Evolutionary conservation across 345 rosid species (phyloP).

Genomic region (Rhodamnia rubescens): DNA sequence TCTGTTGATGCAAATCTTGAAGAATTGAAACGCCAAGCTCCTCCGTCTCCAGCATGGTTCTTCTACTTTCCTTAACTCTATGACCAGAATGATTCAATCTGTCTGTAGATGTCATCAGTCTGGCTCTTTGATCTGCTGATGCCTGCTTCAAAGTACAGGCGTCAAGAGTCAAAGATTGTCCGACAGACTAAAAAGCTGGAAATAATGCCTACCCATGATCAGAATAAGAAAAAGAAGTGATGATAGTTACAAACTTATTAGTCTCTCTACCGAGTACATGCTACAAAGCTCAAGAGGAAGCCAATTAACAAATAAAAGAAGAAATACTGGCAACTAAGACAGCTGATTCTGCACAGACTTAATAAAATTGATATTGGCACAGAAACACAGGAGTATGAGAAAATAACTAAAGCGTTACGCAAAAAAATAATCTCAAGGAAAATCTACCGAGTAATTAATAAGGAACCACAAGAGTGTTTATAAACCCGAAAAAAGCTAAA

Average conservation of each 20-base stretch:
- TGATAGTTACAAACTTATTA: neutral
- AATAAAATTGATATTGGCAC: neutral
- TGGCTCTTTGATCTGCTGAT: conserved; percentile 85
- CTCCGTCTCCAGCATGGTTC: conserved; percentile 94
- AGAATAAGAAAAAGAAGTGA: neutral
- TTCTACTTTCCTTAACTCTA: conserved; percentile 79
- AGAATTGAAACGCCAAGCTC: conserved; percentile 97
- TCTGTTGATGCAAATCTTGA: conserved; percentile 81
- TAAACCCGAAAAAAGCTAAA: neutral
- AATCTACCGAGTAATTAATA: neutral
- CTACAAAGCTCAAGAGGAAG: neutral
- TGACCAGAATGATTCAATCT: conserved; percentile 56
- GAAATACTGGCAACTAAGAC: neutral
- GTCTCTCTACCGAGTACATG: neutral
- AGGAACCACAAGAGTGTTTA: neutral
- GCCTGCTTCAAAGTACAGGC: conserved; percentile 23
- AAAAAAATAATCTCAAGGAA: neutral
- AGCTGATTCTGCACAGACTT: neutral
- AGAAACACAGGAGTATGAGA: neutral
- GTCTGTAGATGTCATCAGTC: conserved; percentile 73
- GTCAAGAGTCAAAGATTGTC: neutral
- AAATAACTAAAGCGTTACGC: neutral
- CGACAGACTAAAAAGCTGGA: neutral
- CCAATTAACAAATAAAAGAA: neutral
- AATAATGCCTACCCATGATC: neutral